Percentiles rank a stretch among this genome's conserved stretches.
phyloP scores from a whole-genome alignment of 192 early-diverging fungal genomes.

The Haplosporangium gracile region DNA sequence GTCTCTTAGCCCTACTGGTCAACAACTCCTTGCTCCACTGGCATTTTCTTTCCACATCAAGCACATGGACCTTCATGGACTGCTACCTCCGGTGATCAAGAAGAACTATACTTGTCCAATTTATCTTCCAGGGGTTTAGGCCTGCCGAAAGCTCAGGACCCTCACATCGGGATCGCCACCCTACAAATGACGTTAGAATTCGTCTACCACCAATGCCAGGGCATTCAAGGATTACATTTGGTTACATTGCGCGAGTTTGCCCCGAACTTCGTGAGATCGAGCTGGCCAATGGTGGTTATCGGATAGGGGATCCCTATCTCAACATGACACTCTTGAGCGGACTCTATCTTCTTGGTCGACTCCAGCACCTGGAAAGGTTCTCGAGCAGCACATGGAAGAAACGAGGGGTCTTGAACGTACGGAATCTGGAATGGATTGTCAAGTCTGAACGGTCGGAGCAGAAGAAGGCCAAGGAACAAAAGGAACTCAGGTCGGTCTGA shows the following conservation, averaged over 20 bases:
- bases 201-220: not conserved
- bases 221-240: not conserved
- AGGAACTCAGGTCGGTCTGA: not conserved
- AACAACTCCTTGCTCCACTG: no score
- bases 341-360: not conserved
- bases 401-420: not conserved
- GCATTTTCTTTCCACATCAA: not conserved
- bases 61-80: not conserved
- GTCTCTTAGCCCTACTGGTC: no score
- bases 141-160: not conserved
- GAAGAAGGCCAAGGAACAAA: not conserved
- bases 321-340: not conserved
- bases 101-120: no score
- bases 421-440: not conserved
- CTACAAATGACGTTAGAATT: not conserved
- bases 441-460: not conserved
- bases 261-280: not conserved
- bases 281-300: not conserved
- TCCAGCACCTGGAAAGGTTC: not conserved
- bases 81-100: not conserved
- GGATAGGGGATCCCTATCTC: not conserved
- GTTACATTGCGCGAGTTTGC: not conserved
- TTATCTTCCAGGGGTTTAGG: not conserved
- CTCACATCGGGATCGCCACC: not conserved
- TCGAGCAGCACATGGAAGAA: not conserved